A percentile compares a stretch with the other conserved stretches of the same genome.
phyloP scores from a whole-genome alignment of 306 rosid genomes.

The Alnus glutinosa region DNA sequence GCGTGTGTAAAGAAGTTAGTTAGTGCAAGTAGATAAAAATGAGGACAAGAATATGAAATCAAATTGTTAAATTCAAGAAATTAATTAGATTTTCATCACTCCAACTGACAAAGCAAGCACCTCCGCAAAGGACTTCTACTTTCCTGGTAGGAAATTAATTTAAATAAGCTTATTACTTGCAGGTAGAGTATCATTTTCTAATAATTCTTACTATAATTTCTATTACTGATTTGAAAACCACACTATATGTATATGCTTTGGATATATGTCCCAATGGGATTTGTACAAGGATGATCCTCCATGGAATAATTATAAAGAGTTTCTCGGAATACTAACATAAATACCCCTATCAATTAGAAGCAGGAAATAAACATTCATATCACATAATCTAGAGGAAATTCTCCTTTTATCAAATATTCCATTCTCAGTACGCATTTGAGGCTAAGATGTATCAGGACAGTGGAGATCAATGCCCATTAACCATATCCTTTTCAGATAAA shows the following conservation, averaged over 20 bases:
- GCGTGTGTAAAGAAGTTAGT: not conserved
- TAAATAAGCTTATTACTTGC: not conserved
- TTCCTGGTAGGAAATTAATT: not conserved
- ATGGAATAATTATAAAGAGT: not conserved
- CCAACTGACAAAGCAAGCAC: slow-evolving; percentile 1
- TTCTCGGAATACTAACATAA: not conserved
- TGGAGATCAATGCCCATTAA: slow-evolving; percentile 1
- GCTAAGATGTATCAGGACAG: not conserved
- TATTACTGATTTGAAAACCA: not conserved
- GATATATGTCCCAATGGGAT: not conserved
- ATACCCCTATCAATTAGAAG: not conserved
- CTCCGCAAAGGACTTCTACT: not conserved
- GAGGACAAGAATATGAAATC: not conserved
- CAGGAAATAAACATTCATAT: not conserved
- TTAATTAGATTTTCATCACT: not conserved
- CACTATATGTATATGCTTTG: not conserved
- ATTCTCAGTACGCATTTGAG: not conserved
- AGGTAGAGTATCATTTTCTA: not conserved
- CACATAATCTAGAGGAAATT: not conserved
- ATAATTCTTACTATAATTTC: not conserved
- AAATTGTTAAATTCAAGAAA: not conserved
- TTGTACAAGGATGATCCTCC: not conserved
- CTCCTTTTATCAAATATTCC: not conserved
- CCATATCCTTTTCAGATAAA: not conserved
- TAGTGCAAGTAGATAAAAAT: not conserved